Evolutionary conservation across 2,329 filamentous ascomycete species (phyloP).

Genomic region (Clarireedia hainanense): DNA sequence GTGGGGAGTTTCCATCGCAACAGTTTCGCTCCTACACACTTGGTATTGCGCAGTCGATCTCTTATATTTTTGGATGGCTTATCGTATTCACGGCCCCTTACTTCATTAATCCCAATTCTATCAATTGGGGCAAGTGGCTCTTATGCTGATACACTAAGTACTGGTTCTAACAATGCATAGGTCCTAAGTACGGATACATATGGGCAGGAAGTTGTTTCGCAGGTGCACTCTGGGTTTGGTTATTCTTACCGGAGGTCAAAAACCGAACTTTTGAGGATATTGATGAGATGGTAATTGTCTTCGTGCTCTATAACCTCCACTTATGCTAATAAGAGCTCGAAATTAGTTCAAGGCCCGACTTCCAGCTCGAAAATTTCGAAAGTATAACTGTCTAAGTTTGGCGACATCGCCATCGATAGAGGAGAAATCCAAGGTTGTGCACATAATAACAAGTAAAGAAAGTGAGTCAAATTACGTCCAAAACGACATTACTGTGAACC

Average conservation of each 20-base stretch:
- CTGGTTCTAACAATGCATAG: constrained; percentile 25
- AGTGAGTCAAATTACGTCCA: too few species aligned
- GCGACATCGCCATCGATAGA: background rate
- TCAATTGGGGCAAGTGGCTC: background rate
- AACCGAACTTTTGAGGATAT: constrained; percentile 79
- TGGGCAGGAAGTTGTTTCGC: constrained; percentile 41
- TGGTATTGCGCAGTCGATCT: constrained; percentile 44
- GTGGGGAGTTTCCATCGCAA: constrained; percentile 50
- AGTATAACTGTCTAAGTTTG: background rate
- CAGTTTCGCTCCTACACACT: constrained; percentile 49
- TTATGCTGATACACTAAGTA: too few species aligned
- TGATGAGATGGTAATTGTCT: constrained; percentile 47
- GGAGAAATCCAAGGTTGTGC: too few species aligned
- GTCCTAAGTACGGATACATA: constrained; percentile 49
- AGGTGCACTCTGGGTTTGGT: constrained; percentile 41
- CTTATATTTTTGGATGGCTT: constrained; percentile 25
- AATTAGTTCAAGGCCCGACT: background rate
- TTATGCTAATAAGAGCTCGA: background rate
- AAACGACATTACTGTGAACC: too few species aligned
- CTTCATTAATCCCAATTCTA: background rate
- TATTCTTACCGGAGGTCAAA: constrained; percentile 65
- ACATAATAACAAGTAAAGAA: too few species aligned
- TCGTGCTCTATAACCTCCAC: background rate
- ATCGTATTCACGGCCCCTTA: background rate
- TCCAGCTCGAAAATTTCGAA: background rate